Percentiles rank a stretch among this genome's conserved stretches.
Evolutionary conservation across 805 yeast genomes (phyloP).

Genomic region (Priceomyces medius): DNA sequence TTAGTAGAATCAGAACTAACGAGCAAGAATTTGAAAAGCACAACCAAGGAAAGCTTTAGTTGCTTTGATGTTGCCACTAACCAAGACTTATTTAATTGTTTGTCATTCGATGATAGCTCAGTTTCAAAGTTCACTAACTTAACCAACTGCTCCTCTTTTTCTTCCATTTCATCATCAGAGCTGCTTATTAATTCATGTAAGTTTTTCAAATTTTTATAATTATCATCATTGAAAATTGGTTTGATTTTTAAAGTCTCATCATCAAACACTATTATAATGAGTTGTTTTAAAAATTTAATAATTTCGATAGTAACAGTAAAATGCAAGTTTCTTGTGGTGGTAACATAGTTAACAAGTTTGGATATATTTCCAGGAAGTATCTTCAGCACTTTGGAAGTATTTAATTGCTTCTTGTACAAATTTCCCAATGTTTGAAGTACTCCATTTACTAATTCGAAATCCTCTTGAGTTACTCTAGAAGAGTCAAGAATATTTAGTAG

Average conservation of each 20-base stretch:
- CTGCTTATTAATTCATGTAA: conserved; percentile 14
- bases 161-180: background rate
- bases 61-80: conserved; percentile 37
- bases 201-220: conserved; percentile 7
- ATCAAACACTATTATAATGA: conserved; percentile 30
- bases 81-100: conserved; percentile 27
- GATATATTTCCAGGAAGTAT: conserved; percentile 43
- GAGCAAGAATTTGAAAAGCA: conserved; percentile 30
- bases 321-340: conserved; percentile 21
- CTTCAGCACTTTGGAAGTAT: conserved; percentile 32
- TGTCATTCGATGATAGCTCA: background rate
- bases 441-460: conserved; percentile 10
- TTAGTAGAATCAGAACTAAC: conserved; percentile 16
- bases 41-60: conserved; percentile 31
- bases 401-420: conserved; percentile 15
- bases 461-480: conserved; percentile 15
- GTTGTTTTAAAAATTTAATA: conserved; percentile 18
- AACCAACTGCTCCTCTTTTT: background rate
- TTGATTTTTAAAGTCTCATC: conserved; percentile 18
- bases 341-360: conserved; percentile 26
- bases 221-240: background rate
- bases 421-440: conserved; percentile 14
- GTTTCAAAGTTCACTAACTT: conserved; percentile 6
- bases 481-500: conserved; percentile 19
- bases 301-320: conserved; percentile 19